Base-by-base conservation (phyloP, 768 basidiomycete species). In the Mycena alexandri region DNA sequence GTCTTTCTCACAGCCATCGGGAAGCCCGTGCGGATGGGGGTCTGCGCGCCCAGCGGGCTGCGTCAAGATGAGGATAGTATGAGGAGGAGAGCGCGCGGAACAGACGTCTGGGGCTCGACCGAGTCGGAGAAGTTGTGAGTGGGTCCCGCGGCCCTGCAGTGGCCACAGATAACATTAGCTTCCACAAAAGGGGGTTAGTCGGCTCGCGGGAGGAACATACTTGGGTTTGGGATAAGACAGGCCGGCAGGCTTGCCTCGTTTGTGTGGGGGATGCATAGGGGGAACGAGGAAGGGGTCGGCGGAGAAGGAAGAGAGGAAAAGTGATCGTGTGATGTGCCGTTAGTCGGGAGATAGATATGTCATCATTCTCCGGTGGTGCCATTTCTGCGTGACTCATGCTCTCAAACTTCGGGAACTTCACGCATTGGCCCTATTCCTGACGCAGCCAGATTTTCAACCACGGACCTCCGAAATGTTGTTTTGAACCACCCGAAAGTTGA, bases 21-120 rank as follows among this genome's bases (percentile, higher is more conserved):
- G 34, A 63, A 63, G 21, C 44, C 62, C 14, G 34, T 22, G 44
- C 34, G 33, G 44, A 55, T 24, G 21, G 62, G 62, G 53, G 62
- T 38, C 12, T 34, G 62, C 22, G 43, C 44, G 54, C 62, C 53
- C 53, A 63, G 34, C 22, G 62, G 62, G 54, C 62, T 63, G 52
- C n/a, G 22, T 22, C 38, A 22, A n/a, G 2, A 48, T 62, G 19
- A 61, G 60, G 61, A 53, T 13, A 21, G 8, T 25, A 54, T 17
- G 62, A 38, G 22, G 42, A 38, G 10, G 19, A 53, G 33, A 55
- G 43, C 13, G 48, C 48, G 17, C 22, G 50, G 33, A 42, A 63
- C 62, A 38, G 44, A 63, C 62, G 62, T 47, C 54, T 63, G 62
- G 38, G 53, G 62, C 44, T 63, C 53, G 34, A 63, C 21, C 34